These are phyloP conservation scores for Amylocystis lapponica DNA, from an alignment of 768 basidiomycete species.

Conservation along the genomic window DNA sequence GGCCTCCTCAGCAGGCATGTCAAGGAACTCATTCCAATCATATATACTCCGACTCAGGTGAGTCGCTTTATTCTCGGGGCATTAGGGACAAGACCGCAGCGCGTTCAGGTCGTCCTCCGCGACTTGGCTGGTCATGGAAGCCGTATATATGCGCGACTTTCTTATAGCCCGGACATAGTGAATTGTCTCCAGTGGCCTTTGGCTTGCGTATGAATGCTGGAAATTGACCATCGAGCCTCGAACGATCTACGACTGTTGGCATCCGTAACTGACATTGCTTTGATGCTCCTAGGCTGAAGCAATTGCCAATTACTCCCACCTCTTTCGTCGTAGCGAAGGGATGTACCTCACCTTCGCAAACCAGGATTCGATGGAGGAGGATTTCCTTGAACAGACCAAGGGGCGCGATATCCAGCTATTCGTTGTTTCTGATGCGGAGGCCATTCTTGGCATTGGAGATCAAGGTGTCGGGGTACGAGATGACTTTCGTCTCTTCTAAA, in stretches of 20 bases:
- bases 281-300: slow-evolving; percentile 58
- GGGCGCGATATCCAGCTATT: slow-evolving; percentile 67
- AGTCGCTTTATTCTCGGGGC: too few relatives aligned
- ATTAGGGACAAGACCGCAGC: too few relatives aligned
- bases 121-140: too few relatives aligned
- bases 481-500: not conserved
- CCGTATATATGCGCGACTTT: too few relatives aligned
- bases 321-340: slow-evolving; percentile 77
- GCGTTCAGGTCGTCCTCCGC: too few relatives aligned
- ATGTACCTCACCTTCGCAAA: slow-evolving; percentile 61
- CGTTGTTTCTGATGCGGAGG: slow-evolving; percentile 81
- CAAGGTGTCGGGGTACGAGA: slow-evolving; percentile 69
- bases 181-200: too few relatives aligned
- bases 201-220: too few relatives aligned
- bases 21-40: slow-evolving; percentile 52
- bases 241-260: too few relatives aligned
- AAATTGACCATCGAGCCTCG: too few relatives aligned
- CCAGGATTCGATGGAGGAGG: slow-evolving; percentile 66
- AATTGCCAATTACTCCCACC: slow-evolving; percentile 77
- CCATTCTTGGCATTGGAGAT: slow-evolving; percentile 75
- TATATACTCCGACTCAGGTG: slow-evolving; percentile 82
- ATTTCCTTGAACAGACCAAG: slow-evolving; percentile 62
- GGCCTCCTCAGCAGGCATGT: slow-evolving; percentile 42
- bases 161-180: too few relatives aligned
- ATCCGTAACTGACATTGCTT: too few relatives aligned